A percentile compares a stretch with the other conserved stretches of the same genome.
phyloP scores from a whole-genome alignment of 1,139 yeast species.

The Tardiomyces depauwii region DNA sequence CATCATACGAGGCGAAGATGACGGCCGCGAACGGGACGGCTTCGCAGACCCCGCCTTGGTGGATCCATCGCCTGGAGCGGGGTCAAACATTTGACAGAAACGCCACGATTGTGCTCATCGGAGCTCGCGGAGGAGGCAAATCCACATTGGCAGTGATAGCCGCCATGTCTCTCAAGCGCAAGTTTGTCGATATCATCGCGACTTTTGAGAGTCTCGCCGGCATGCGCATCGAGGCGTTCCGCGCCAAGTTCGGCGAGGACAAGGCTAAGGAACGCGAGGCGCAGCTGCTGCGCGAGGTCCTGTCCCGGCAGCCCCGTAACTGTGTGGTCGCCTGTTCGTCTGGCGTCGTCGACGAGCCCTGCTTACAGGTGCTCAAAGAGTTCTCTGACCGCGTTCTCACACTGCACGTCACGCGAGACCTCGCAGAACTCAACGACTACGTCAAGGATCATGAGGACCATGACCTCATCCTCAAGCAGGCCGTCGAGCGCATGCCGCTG shows the following conservation, averaged over 20 bases:
- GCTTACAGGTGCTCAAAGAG: constrained; percentile 3
- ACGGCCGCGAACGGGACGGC: no score
- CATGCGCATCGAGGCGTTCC: constrained; percentile 6
- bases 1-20: no score
- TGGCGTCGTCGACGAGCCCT: constrained; percentile 7
- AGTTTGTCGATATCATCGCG: constrained; percentile 9
- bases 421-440: constrained; percentile 9
- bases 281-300: constrained; percentile 6
- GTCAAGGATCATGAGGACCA: constrained; percentile 7
- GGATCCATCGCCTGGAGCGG: no score
- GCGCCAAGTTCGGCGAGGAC: constrained; percentile 5
- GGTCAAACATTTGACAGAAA: constrained; percentile 1
- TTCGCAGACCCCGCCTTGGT: no score
- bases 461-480: constrained; percentile 6
- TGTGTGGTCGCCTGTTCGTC: constrained; percentile 10
- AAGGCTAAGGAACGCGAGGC: constrained; percentile 6
- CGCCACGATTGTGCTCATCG: constrained; percentile 10
- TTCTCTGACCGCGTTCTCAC: constrained; percentile 7
- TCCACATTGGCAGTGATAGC: constrained; percentile 12
- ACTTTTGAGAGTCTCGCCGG: constrained; percentile 9
- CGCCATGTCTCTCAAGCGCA: constrained; percentile 10
- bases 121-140: constrained; percentile 11
- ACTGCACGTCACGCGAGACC: constrained; percentile 10
- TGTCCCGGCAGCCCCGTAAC: constrained; percentile 7
- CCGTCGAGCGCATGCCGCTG: constrained; percentile 5